Conservation (phyloP, 177 flowering plant genomes). For the Tripterygium wilfordii region DNA sequence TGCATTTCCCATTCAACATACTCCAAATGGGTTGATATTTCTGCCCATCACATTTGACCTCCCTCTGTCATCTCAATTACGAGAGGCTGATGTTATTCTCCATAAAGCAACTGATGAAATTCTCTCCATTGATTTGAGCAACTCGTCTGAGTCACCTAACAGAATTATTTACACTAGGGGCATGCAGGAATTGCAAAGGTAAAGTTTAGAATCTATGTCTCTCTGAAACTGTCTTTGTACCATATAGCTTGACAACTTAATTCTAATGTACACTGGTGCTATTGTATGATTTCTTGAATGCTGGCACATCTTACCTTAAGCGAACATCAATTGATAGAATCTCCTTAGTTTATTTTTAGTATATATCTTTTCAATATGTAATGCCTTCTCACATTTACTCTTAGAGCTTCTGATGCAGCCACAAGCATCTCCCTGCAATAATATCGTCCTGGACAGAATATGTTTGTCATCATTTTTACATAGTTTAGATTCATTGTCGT, state of each 20-base stretch:
- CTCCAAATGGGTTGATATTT: conserved; percentile 71
- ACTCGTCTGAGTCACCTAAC: conserved; percentile 9
- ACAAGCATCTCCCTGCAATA: too few species aligned
- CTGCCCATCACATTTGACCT: conserved; percentile 64
- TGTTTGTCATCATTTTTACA: too few species aligned
- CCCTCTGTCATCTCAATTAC: conserved; percentile 58
- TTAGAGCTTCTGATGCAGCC: too few species aligned
- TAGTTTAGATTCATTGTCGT: too few species aligned
- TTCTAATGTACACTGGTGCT: neutral
- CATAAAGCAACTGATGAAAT: conserved; percentile 97
- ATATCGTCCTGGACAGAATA: too few species aligned
- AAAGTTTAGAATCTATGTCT: conserved; percentile 3
- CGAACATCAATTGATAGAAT: too few species aligned
- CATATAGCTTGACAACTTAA: too few species aligned
- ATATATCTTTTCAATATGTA: too few species aligned
- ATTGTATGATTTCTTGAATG: neutral
- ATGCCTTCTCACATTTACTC: too few species aligned
- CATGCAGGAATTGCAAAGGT: conserved; percentile 73
- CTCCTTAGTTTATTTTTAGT: too few species aligned
- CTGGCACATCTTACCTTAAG: too few species aligned
- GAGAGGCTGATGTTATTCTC: conserved; percentile 61
- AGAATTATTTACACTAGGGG: too few species aligned
- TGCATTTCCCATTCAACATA: conserved; percentile 75
- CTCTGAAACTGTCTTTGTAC: neutral
- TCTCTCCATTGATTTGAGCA: conserved; percentile 38